phyloP scores from a whole-genome alignment of 2,329 filamentous ascomycete species.

The Aspergillus glaucus region DNA sequence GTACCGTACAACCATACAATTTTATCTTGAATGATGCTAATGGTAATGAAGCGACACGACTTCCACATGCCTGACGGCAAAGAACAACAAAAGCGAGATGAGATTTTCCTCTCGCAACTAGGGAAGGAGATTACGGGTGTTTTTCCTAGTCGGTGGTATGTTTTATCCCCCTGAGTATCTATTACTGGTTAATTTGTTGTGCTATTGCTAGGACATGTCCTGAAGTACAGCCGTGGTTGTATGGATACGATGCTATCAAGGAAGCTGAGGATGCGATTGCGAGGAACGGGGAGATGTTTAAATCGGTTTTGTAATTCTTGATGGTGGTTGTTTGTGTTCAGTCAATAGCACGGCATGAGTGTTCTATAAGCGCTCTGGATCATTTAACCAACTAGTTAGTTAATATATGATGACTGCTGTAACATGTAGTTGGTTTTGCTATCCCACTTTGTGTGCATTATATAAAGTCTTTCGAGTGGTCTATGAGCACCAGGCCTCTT shows the following conservation, averaged over 20 bases:
- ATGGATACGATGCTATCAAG: conserved; percentile 56
- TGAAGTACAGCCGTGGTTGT: conserved; percentile 58
- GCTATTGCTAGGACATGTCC: conserved; percentile 48
- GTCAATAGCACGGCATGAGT: no score
- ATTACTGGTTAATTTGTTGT: background rate
- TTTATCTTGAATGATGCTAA: background rate
- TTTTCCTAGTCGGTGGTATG: conserved; percentile 57
- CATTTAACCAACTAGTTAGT: no score
- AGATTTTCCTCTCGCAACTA: conserved; percentile 51
- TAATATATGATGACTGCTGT: no score
- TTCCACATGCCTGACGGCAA: conserved; percentile 52
- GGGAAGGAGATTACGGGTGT: conserved; percentile 47
- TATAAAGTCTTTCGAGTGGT: no score
- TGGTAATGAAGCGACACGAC: conserved; percentile 36
- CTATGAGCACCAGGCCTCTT: no score
- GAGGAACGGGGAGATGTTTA: conserved; percentile 17
- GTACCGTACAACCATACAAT: background rate
- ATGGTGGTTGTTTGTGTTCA: no score
- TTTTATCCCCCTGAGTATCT: background rate
- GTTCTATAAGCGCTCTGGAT: no score
- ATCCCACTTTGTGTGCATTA: no score
- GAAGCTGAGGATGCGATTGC: conserved; percentile 45
- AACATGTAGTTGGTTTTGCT: no score
- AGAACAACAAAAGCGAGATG: conserved; percentile 53
- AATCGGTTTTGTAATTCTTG: no score